Conservation (phyloP, 2,329 filamentous ascomycete genomes). For the Fusarium beomiforme region DNA sequence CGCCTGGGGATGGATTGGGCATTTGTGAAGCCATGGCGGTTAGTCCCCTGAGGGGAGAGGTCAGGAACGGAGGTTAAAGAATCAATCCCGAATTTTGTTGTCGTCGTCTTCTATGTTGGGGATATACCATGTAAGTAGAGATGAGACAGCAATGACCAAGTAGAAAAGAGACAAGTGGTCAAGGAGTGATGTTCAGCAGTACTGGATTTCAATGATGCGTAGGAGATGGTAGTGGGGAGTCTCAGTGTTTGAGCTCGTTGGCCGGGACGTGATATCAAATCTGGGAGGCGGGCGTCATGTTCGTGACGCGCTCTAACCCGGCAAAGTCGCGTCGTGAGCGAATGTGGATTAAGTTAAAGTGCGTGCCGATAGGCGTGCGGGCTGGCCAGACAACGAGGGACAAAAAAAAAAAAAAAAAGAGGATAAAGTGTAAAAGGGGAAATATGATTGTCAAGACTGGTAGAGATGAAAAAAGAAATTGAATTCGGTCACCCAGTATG, state of each 20-base stretch:
- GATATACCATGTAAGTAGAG: neutral
- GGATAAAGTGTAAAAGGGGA: neutral
- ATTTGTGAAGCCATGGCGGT: conserved; percentile 54
- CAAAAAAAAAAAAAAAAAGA: too few relatives aligned
- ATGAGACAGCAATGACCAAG: neutral
- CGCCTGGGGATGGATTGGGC: conserved; percentile 46
- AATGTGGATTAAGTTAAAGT: conserved; percentile 42
- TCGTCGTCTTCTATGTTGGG: neutral
- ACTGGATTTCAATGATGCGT: conserved; percentile 20
- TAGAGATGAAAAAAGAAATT: neutral
- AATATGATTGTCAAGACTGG: neutral
- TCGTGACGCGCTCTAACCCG: conserved; percentile 50
- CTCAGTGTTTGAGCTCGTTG: conserved; percentile 34
- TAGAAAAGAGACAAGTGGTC: conserved; percentile 17
- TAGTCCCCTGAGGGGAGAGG: conserved; percentile 38
- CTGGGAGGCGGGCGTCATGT: conserved; percentile 51
- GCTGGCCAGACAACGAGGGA: conserved; percentile 33
- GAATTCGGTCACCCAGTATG: conserved; percentile 1
- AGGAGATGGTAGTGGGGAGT: conserved; percentile 22
- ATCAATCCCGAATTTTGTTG: conserved; percentile 6
- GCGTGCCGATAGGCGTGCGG: conserved; percentile 20
- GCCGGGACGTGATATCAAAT: conserved; percentile 45
- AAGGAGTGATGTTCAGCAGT: conserved; percentile 4
- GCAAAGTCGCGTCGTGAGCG: conserved; percentile 47
- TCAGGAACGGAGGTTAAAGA: conserved; percentile 22